phyloP scores from a whole-genome alignment of 139 green algal species.

The Zygnema circumcarinatum region DNA sequence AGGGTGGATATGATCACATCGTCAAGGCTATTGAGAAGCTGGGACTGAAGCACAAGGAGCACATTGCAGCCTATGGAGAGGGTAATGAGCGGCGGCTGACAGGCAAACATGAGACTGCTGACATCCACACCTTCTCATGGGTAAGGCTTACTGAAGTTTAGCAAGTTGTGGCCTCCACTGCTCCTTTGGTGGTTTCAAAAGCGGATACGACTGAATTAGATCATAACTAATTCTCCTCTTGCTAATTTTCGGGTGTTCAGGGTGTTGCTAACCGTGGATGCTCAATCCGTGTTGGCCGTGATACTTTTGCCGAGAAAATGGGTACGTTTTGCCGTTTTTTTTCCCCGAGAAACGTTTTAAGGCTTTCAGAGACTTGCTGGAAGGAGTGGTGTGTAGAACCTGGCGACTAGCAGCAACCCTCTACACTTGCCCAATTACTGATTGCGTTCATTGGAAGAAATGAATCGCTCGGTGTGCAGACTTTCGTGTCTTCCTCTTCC shows the following conservation, averaged over 20 bases:
- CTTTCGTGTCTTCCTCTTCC: too few relatives aligned
- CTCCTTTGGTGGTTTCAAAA: neutral
- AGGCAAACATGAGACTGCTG: constrained; percentile 89
- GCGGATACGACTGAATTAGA: too few relatives aligned
- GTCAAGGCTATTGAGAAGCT: constrained; percentile 89
- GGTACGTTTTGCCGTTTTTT: constrained; percentile 24
- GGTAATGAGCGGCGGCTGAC: constrained; percentile 98
- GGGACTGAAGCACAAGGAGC: constrained; percentile 80
- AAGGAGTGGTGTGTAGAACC: too few relatives aligned
- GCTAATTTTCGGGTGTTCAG: neutral
- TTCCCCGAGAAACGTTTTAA: too few relatives aligned
- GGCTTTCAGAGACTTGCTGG: too few relatives aligned
- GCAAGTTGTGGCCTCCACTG: neutral
- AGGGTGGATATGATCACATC: constrained; percentile 77
- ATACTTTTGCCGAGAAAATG: constrained; percentile 46
- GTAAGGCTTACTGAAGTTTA: too few relatives aligned
- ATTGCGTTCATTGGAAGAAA: too few relatives aligned
- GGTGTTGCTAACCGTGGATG: constrained; percentile 96
- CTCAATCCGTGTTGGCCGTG: constrained; percentile 89
- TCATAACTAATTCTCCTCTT: neutral
- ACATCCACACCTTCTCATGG: constrained; percentile 95
- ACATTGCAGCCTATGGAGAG: constrained; percentile 83
- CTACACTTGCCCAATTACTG: too few relatives aligned
- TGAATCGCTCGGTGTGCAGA: too few relatives aligned
- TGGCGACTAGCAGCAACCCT: too few relatives aligned